phyloP scores from a whole-genome alignment of 345 rosid genomes.

The Boechera stricta region DNA sequence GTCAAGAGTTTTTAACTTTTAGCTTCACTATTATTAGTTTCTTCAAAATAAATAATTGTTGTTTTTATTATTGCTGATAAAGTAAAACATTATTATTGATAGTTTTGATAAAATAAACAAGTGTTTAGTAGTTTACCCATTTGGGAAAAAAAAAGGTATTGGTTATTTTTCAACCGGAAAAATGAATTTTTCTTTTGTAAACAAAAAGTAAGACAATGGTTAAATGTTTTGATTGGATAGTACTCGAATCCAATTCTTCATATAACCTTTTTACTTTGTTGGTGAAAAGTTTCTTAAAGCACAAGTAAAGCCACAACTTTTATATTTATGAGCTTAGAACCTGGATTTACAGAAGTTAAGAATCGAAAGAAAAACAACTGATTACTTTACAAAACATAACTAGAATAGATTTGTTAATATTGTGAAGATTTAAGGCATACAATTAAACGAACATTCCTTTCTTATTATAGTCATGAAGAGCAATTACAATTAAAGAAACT shows the following conservation, averaged over 20 bases:
- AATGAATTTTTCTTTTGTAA: background rate
- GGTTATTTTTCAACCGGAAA: too few relatives aligned
- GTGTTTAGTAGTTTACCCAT: too few relatives aligned
- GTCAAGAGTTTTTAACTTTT: background rate
- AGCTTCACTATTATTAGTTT: too few relatives aligned
- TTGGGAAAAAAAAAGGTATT: too few relatives aligned
- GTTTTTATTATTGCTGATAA: background rate
- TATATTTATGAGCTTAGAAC: background rate
- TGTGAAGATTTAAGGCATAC: background rate
- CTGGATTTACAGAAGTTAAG: background rate
- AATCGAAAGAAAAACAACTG: background rate
- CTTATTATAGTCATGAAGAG: conserved; percentile 16
- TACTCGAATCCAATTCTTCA: conserved; percentile 5
- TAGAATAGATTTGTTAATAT: background rate
- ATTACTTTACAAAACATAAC: conserved; percentile 1
- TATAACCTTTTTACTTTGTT: background rate
- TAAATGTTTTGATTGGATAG: background rate
- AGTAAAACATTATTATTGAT: too few relatives aligned
- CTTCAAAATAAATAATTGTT: too few relatives aligned
- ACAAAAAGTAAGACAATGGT: background rate
- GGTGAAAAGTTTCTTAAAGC: conserved; percentile 2
- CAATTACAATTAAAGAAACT: conserved; percentile 19
- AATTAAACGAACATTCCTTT: background rate
- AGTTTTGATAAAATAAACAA: too few relatives aligned
- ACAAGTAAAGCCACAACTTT: background rate